Conservation (phyloP, 2,329 filamentous ascomycete genomes). For the Aspergillus costaricaensis region DNA sequence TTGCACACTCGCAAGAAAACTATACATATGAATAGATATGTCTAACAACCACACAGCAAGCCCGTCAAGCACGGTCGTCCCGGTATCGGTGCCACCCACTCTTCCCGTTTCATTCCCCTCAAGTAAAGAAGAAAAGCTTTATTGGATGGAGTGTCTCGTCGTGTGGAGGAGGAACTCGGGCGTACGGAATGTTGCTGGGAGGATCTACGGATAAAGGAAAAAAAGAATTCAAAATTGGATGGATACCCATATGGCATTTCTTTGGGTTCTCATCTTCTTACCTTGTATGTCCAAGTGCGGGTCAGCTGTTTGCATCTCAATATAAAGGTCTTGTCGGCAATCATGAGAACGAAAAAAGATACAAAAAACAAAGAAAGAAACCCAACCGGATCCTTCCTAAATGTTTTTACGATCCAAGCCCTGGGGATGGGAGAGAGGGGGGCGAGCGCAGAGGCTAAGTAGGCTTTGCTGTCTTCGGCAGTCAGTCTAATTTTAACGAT, state of each 20-base stretch:
- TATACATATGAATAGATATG: background rate
- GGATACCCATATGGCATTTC: slow-evolving; percentile 31
- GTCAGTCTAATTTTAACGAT: slow-evolving; percentile 28
- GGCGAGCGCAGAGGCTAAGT: background rate
- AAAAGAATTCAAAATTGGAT: slow-evolving; percentile 32
- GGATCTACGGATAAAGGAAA: slow-evolving; percentile 28
- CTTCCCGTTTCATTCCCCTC: slow-evolving; percentile 99
- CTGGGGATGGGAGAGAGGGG: background rate
- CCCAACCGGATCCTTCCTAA: slow-evolving; percentile 14
- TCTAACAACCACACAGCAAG: slow-evolving; percentile 71
- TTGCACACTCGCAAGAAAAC: too few species aligned
- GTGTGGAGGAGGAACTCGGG: slow-evolving; percentile 36
- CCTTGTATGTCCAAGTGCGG: slow-evolving; percentile 42
- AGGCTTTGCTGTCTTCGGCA: slow-evolving; percentile 18
- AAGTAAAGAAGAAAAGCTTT: slow-evolving; percentile 69
- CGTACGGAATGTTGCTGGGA: slow-evolving; percentile 32
- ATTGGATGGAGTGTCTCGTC: slow-evolving; percentile 28
- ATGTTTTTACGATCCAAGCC: slow-evolving; percentile 15
- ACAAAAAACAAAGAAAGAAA: background rate
- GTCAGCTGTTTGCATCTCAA: slow-evolving; percentile 44
- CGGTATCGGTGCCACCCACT: slow-evolving; percentile 99
- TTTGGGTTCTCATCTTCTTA: slow-evolving; percentile 33
- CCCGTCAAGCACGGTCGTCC: slow-evolving; percentile 99
- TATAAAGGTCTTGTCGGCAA: slow-evolving; percentile 42
- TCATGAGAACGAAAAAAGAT: slow-evolving; percentile 22